Evolutionary conservation across 768 basidiomycete genomes (phyloP), one percentile per base, ranked within the genome.

Genomic region (Suillus luteus): DNA sequence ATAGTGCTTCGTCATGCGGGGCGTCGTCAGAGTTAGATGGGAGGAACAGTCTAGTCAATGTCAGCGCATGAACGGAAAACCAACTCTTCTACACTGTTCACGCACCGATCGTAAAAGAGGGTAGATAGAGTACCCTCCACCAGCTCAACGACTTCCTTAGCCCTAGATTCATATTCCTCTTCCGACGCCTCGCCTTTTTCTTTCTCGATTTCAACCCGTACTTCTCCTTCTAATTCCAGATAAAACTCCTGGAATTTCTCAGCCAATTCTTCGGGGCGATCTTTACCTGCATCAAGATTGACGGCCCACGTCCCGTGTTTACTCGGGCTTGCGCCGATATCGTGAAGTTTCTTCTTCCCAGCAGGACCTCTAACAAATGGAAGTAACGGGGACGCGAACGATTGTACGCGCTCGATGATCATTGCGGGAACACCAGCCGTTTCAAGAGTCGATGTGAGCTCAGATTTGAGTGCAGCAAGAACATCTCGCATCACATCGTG

Each of bases 1-100:
- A 87, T 4, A 99, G 80, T 0, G 93, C 91, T 69, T 93, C 93
- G 72, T 99, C 95, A 72, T 97, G 96, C 1, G 88, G 89, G 0
- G 85, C 80, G 70, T 99, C 96, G 59, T 87, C 85, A n/a, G 85
- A 81, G 22, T 85, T 85, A 2, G 87, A 81, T 1, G 91, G 92
- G 60, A 88, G 83, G 76, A 95, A 97, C 4, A 97, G 69, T 62
- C 94, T 96, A 57, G 10, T 12, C 38, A 37, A 24, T 24, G 44
- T 24, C 55, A 61, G 55, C 55, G 46, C 24, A 44, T 27, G 37
- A 6, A 49, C 60, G 58, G 38, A 44, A 55, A 55, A 63, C 10
- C 22, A 44, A 44, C 1, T 5, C 24, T 55, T 49, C 14, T 17
- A n/a, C 17, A 17, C 3, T 19, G 33, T 33, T 35, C 68, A 76